Evolutionary conservation across 2,329 filamentous ascomycete species (phyloP).

Genomic region (Hypoxylon sp.): DNA sequence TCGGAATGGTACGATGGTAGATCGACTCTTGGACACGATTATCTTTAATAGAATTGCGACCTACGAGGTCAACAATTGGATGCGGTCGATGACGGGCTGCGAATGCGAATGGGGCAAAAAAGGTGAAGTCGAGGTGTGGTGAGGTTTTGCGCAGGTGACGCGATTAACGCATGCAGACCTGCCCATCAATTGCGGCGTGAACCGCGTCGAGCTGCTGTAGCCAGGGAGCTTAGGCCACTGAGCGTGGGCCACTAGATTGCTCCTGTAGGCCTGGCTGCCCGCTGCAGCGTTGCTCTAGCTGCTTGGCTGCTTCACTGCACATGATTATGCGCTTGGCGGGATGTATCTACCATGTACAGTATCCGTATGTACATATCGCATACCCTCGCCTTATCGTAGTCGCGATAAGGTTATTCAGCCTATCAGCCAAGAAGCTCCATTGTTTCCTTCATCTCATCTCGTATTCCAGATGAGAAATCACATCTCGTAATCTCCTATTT

Average conservation of each 20-base stretch:
- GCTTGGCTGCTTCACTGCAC: too few species aligned
- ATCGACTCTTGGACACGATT: not conserved
- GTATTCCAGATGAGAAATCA: not conserved
- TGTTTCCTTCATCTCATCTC: not conserved
- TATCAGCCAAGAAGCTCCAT: not conserved
- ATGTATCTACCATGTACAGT: too few species aligned
- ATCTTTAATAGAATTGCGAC: conserved; percentile 7
- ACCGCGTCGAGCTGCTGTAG: conserved; percentile 23
- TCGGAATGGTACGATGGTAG: not conserved
- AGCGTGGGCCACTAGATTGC: too few species aligned
- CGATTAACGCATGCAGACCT: conserved; percentile 34
- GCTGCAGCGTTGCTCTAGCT: too few species aligned
- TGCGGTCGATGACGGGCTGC: conserved; percentile 4
- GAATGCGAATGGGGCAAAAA: conserved; percentile 12
- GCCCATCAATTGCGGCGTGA: conserved; percentile 22
- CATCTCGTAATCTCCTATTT: not conserved
- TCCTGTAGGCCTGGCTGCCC: too few species aligned
- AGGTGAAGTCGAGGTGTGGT: conserved; percentile 16
- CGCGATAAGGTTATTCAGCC: not conserved
- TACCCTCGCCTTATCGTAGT: not conserved
- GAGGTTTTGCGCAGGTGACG: conserved; percentile 26
- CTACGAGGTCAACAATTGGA: not conserved
- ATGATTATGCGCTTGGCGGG: not conserved
- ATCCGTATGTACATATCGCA: too few species aligned
- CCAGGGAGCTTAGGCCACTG: conserved; percentile 23